Evolutionary conservation across 768 basidiomycete genomes (phyloP).

Genomic region (Tephrocybe rancida): DNA sequence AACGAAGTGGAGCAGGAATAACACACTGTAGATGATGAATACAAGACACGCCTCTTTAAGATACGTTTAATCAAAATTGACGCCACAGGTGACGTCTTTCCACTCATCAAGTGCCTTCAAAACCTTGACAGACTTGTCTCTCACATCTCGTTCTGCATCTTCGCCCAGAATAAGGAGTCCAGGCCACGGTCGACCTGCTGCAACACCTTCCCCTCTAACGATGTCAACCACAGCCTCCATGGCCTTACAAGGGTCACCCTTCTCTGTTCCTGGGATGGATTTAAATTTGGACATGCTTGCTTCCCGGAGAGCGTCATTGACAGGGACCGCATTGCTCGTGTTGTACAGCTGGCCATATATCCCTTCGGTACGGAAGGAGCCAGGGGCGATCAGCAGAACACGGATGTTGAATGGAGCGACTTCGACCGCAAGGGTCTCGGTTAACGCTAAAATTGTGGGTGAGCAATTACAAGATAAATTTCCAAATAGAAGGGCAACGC

Average conservation of each 20-base stretch:
- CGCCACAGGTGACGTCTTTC: constrained; percentile 49
- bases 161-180: constrained; percentile 50
- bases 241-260: constrained; percentile 61
- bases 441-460: constrained; percentile 40
- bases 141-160: constrained; percentile 55
- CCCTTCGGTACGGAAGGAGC: constrained; percentile 61
- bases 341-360: constrained; percentile 45
- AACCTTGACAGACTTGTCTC: constrained; percentile 47
- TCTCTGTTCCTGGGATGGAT: constrained; percentile 43
- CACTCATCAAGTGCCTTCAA: constrained; percentile 53
- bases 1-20: too few species aligned
- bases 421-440: constrained; percentile 56
- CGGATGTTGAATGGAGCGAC: constrained; percentile 58
- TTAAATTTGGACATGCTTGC: constrained; percentile 30
- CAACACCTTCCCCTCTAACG: constrained; percentile 54
- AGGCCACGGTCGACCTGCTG: constrained; percentile 48
- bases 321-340: constrained; percentile 43
- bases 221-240: constrained; percentile 52
- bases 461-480: background rate
- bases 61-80: constrained; percentile 35
- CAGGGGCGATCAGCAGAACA: constrained; percentile 59
- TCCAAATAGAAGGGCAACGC: constrained; percentile 10
- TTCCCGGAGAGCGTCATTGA: constrained; percentile 48
- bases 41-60: background rate
- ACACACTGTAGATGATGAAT: too few species aligned